These are phyloP conservation scores for Spergularia bocconei DNA, from an alignment of 148 eudicot genomes.

Conservation along the genomic window DNA sequence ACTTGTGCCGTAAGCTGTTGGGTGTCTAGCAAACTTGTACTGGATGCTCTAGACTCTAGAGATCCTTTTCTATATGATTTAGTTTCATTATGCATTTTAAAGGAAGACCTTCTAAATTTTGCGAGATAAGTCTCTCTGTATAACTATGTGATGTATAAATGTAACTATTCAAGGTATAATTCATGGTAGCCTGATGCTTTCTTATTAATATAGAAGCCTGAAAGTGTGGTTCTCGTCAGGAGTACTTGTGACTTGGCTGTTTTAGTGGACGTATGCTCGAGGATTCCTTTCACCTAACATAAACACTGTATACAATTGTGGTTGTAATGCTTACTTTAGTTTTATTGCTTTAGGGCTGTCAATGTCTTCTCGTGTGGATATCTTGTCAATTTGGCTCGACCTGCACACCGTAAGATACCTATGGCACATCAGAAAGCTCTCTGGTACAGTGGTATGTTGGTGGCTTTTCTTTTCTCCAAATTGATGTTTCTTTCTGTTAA, in stretches of 20 bases:
- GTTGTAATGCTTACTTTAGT: slow-evolving; percentile 10
- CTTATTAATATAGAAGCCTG: background rate
- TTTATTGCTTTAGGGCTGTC: slow-evolving; percentile 64
- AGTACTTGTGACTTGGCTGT: slow-evolving; percentile 7
- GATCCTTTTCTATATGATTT: background rate
- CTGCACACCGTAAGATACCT: slow-evolving; percentile 85
- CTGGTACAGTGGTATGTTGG: slow-evolving; percentile 87
- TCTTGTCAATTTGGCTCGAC: slow-evolving; percentile 83
- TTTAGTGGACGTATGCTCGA: background rate
- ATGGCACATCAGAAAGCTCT: slow-evolving; percentile 95
- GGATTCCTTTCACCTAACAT: background rate
- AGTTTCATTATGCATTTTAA: background rate
- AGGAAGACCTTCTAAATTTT: too few species aligned
- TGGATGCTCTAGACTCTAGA: background rate
- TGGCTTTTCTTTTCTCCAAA: slow-evolving; percentile 7
- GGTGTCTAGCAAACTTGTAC: background rate
- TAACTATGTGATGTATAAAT: background rate
- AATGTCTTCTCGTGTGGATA: slow-evolving; percentile 94
- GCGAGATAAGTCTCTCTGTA: too few species aligned
- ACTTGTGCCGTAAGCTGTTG: background rate
- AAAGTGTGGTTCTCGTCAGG: background rate
- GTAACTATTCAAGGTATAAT: background rate
- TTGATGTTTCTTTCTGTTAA: slow-evolving; percentile 2
- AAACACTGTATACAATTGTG: background rate
- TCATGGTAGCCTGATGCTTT: background rate